These are phyloP conservation scores for Spizellomyces sp. DNA, from an alignment of 192 early-diverging fungal genomes.

Conservation along the genomic window DNA sequence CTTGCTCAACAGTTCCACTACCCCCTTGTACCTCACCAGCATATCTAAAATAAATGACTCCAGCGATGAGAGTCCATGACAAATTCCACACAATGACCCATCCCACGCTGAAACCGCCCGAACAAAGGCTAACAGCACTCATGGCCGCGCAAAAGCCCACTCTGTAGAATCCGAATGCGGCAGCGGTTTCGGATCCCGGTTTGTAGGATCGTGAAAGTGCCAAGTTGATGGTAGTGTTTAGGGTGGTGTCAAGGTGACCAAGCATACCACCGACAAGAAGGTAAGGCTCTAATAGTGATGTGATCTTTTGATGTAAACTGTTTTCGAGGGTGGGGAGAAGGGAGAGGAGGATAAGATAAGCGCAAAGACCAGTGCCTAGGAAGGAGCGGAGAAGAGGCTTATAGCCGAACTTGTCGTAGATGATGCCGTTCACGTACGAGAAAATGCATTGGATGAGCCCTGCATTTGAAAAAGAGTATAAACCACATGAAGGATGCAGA, in stretches of 20 bases:
- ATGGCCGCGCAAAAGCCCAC: slow-evolving; percentile 29
- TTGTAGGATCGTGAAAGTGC: slow-evolving; percentile 10
- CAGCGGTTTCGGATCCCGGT: slow-evolving; percentile 10
- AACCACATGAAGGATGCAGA: neutral
- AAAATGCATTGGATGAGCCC: slow-evolving; percentile 28
- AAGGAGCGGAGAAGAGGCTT: slow-evolving; percentile 23
- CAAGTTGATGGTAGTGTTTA: slow-evolving; percentile 31
- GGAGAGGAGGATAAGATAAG: slow-evolving; percentile 13
- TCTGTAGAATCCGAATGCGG: slow-evolving; percentile 35
- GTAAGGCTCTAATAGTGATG: slow-evolving; percentile 9
- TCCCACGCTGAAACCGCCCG: neutral
- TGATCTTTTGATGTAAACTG: neutral
- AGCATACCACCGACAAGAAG: slow-evolving; percentile 17
- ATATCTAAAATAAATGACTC: slow-evolving; percentile 1
- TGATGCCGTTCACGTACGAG: slow-evolving; percentile 30
- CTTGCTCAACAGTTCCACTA: neutral
- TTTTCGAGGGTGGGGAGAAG: slow-evolving; percentile 13
- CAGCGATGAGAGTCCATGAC: slow-evolving; percentile 9
- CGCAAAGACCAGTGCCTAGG: slow-evolving; percentile 15
- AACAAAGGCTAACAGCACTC: slow-evolving; percentile 19
- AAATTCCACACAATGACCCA: slow-evolving; percentile 18
- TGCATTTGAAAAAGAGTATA: neutral
- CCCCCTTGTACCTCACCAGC: slow-evolving; percentile 6
- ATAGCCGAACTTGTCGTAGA: slow-evolving; percentile 32
- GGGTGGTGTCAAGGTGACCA: slow-evolving; percentile 25